These are phyloP conservation scores for Cutaneotrichosporon daszewskae DNA, from an alignment of 1,284 basidiomycete species.

Conservation along the genomic window DNA sequence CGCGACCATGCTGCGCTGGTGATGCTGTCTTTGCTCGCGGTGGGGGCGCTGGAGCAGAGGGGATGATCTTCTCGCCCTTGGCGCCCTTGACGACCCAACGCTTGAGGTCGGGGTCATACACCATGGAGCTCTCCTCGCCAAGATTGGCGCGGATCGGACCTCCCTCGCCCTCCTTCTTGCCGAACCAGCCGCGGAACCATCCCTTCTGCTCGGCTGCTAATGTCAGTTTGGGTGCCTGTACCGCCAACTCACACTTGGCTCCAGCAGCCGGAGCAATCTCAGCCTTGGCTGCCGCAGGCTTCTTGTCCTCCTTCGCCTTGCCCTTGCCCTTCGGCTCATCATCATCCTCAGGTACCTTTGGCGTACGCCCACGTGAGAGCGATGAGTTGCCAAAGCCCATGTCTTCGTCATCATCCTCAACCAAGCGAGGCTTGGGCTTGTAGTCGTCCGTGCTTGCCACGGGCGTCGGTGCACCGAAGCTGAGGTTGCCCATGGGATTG, in stretches of 20 bases:
- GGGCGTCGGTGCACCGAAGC: conserved; percentile 4
- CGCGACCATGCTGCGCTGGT: conserved; percentile 55
- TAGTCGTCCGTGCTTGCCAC: conserved; percentile 2
- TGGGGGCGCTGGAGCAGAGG: conserved; percentile 53
- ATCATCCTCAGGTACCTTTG: conserved; percentile 43
- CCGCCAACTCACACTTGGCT: too few relatives aligned
- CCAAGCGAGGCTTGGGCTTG: not conserved
- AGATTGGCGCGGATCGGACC: conserved; percentile 83
- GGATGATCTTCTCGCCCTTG: conserved; percentile 53
- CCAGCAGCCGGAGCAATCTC: not conserved
- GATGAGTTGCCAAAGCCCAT: conserved; percentile 80
- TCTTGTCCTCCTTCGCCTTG: conserved; percentile 13
- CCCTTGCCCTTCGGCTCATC: conserved; percentile 28
- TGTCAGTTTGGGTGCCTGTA: conserved; percentile 1
- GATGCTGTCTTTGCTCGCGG: conserved; percentile 74
- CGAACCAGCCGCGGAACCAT: conserved; percentile 64
- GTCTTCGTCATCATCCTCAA: conserved; percentile 73
- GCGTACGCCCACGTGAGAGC: conserved; percentile 32
- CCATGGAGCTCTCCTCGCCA: conserved; percentile 85
- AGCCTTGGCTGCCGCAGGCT: conserved; percentile 5
- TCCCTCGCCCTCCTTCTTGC: conserved; percentile 52
- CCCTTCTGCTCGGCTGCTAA: conserved; percentile 4
- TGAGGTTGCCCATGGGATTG: conserved; percentile 14
- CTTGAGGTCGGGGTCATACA: conserved; percentile 90
- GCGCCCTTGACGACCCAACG: conserved; percentile 96